Conservation (phyloP, 192 early-diverging fungal species). For the Anaeromyces robustus region DNA sequence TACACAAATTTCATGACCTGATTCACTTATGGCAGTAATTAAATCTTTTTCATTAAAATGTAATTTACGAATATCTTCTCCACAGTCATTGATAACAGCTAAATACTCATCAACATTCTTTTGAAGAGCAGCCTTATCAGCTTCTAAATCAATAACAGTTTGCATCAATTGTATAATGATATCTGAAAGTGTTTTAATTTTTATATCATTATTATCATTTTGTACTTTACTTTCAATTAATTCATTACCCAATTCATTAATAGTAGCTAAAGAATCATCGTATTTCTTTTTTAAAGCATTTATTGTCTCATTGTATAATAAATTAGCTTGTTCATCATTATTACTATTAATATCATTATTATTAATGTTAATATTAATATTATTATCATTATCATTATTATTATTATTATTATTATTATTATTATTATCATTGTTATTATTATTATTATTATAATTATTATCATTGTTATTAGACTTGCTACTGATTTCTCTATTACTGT, state of each 20-base stretch:
- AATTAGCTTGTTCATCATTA: no score
- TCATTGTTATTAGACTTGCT: no score
- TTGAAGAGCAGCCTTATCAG: neutral
- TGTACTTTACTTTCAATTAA: neutral
- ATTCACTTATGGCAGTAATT: neutral
- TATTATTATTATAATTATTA: no score
- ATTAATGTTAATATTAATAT: no score
- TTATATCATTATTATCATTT: neutral
- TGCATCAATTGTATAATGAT: neutral
- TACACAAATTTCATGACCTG: neutral
- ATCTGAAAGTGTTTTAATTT: neutral
- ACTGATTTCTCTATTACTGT: no score
- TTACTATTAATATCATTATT: no score
- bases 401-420: no score
- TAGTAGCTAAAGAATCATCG: neutral
- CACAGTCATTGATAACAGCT: neutral
- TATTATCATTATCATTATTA: no score
- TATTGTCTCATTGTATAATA: neutral
- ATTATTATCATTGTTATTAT: no score
- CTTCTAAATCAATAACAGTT: neutral
- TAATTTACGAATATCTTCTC: neutral
- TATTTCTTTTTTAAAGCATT: neutral
- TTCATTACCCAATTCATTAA: neutral
- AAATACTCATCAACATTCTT: neutral
- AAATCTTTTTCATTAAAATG: neutral